These are phyloP conservation scores for Fomitopsis pinicola DNA, from an alignment of 1,284 basidiomycete genomes.

Conservation along the genomic window DNA sequence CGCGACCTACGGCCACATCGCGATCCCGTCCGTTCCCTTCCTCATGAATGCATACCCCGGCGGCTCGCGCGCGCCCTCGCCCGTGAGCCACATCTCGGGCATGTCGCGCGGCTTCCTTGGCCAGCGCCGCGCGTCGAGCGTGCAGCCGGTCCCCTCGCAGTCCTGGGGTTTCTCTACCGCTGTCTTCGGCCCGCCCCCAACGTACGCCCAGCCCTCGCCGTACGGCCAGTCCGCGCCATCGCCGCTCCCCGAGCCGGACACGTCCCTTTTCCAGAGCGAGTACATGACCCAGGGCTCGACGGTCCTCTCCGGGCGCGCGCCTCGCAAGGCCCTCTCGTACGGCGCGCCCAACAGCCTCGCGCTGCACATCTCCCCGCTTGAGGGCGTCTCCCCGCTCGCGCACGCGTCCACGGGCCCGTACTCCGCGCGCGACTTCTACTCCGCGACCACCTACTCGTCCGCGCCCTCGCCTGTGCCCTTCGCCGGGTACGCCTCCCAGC, in stretches of 20 bases:
- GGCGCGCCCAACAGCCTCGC: slow-evolving; percentile 21
- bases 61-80: slow-evolving; percentile 37
- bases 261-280: slow-evolving; percentile 43
- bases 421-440: slow-evolving; percentile 7
- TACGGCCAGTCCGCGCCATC: slow-evolving; percentile 29
- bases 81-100: slow-evolving; percentile 40
- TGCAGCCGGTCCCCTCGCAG: slow-evolving; percentile 24
- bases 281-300: slow-evolving; percentile 15
- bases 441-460: not conserved
- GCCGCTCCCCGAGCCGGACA: slow-evolving; percentile 48
- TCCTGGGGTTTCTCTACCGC: slow-evolving; percentile 14
- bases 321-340: not conserved
- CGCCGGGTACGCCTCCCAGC: not conserved
- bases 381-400: slow-evolving; percentile 18
- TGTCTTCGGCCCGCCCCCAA: slow-evolving; percentile 8
- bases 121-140: slow-evolving; percentile 39
- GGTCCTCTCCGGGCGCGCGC: not conserved
- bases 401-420: slow-evolving; percentile 9
- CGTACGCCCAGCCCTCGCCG: slow-evolving; percentile 11
- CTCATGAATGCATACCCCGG: slow-evolving; percentile 23
- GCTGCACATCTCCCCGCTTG: slow-evolving; percentile 27
- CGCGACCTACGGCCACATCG: slow-evolving; percentile 34
- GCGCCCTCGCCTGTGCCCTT: not conserved
- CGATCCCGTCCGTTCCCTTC: slow-evolving; percentile 39
- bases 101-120: slow-evolving; percentile 33